Conservation (phyloP, 2,329 filamentous ascomycete species). For the Ploettnerulaceae sp. region DNA sequence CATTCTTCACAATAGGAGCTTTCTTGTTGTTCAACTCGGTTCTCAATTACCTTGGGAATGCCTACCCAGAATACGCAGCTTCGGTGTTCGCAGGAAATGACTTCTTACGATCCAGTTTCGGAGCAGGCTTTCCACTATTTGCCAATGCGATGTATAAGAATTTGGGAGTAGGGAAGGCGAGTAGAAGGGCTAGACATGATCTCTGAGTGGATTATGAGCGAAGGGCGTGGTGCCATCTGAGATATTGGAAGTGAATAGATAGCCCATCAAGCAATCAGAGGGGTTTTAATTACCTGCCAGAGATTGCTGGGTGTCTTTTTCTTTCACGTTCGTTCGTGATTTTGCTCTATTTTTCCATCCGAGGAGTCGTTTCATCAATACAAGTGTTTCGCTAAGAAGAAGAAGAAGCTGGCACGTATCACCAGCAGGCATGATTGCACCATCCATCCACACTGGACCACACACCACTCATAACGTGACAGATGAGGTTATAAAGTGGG, state of each 20-base stretch:
- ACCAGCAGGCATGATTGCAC: too few relatives aligned
- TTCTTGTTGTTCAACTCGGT: slow-evolving; percentile 45
- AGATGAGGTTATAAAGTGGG: too few relatives aligned
- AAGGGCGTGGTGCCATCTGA: not conserved
- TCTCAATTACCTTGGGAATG: slow-evolving; percentile 39
- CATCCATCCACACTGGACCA: too few relatives aligned
- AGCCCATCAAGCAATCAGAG: too few relatives aligned
- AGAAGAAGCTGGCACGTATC: too few relatives aligned
- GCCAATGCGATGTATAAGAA: slow-evolving; percentile 33
- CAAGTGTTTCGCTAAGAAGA: too few relatives aligned
- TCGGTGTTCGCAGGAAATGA: slow-evolving; percentile 38
- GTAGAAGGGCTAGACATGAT: slow-evolving; percentile 27
- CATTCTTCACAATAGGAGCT: slow-evolving; percentile 38
- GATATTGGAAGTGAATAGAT: not conserved
- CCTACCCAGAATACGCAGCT: slow-evolving; percentile 37
- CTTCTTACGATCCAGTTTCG: slow-evolving; percentile 34
- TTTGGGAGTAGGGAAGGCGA: slow-evolving; percentile 35
- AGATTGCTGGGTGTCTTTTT: too few relatives aligned
- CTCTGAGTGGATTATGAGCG: slow-evolving; percentile 7
- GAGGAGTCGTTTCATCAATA: too few relatives aligned
- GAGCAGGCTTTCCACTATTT: slow-evolving; percentile 37
- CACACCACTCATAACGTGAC: too few relatives aligned
- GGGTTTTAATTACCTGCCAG: too few relatives aligned
- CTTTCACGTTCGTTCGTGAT: too few relatives aligned
- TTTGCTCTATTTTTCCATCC: too few relatives aligned